Conservation (phyloP, 768 basidiomycete genomes). For the Serendipita indica region DNA sequence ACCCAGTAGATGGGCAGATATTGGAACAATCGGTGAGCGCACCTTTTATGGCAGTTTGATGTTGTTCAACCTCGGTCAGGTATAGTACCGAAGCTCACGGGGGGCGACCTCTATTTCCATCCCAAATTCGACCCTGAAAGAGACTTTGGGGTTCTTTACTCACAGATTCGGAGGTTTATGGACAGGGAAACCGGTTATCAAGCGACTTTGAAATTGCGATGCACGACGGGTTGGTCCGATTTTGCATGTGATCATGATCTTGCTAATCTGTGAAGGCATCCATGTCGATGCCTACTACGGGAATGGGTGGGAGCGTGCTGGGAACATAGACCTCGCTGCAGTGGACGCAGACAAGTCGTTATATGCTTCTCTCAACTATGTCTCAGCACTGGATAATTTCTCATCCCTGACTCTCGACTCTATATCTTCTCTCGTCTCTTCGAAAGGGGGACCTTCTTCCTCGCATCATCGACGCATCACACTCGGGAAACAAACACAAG, state of each 20-base stretch:
- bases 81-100: slow-evolving; percentile 53
- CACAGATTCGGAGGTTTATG: slow-evolving; percentile 60
- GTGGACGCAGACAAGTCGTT: slow-evolving; percentile 74
- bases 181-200: slow-evolving; percentile 63
- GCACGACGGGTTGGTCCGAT: slow-evolving; percentile 57
- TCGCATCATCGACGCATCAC: slow-evolving; percentile 17
- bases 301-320: slow-evolving; percentile 51
- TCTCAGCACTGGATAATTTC: slow-evolving; percentile 21
- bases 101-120: slow-evolving; percentile 84
- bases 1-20: slow-evolving; percentile 63
- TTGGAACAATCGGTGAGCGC: slow-evolving; percentile 64
- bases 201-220: slow-evolving; percentile 65
- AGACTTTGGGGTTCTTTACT: slow-evolving; percentile 49
- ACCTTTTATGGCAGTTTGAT: background rate
- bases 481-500: slow-evolving; percentile 56
- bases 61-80: slow-evolving; percentile 27
- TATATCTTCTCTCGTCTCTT: background rate
- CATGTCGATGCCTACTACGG: slow-evolving; percentile 52
- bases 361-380: slow-evolving; percentile 59
- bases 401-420: slow-evolving; percentile 4
- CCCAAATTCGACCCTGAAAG: slow-evolving; percentile 67
- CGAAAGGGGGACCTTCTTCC: background rate
- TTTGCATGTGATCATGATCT: background rate
- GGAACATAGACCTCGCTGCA: slow-evolving; percentile 64
- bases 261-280: slow-evolving; percentile 21